These are phyloP conservation scores for Brassica rapa DNA, from an alignment of 345 rosid species.

Conservation along the genomic window DNA sequence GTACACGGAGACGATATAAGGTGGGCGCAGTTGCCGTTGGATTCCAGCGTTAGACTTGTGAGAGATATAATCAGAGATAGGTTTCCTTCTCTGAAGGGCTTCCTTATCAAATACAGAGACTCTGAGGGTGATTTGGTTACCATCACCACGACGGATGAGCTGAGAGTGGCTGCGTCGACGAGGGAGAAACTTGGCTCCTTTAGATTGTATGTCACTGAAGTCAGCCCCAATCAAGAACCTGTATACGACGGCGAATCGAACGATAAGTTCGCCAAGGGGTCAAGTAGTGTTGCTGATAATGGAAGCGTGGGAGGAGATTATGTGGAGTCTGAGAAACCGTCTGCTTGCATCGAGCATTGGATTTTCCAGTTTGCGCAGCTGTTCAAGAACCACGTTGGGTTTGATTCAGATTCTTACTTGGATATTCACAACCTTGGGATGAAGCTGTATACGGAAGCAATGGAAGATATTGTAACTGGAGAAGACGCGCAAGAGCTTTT, in stretches of 20 bases:
- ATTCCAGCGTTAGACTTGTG: conserved; percentile 64
- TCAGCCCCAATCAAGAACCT: conserved; percentile 75
- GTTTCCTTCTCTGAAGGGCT: conserved; percentile 71
- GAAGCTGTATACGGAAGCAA: conserved; percentile 90
- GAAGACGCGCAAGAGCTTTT: conserved; percentile 85
- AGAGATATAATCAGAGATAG: conserved; percentile 74
- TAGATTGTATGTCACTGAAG: conserved; percentile 73
- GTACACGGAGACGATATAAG: conserved; percentile 90
- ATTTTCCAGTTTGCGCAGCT: conserved; percentile 81
- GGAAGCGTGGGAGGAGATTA: conserved; percentile 41
- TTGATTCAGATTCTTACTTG: conserved; percentile 88
- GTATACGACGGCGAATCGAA: conserved; percentile 57
- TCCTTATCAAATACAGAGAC: conserved; percentile 80
- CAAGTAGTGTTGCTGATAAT: conserved; percentile 36
- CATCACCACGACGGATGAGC: conserved; percentile 76
- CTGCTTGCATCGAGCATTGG: conserved; percentile 68
- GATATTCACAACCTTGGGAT: conserved; percentile 86
- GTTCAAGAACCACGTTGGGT: conserved; percentile 89
- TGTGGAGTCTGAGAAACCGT: conserved; percentile 44
- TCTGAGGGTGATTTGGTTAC: conserved; percentile 91
- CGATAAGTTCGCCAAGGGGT: conserved; percentile 36
- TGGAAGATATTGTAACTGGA: conserved; percentile 77
- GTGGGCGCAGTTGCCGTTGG: conserved; percentile 77
- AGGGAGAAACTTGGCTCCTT: conserved; percentile 58
- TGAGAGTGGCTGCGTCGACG: conserved; percentile 61